Conservation (phyloP, 1,284 basidiomycete species). For the Phenoliferia sp. region DNA sequence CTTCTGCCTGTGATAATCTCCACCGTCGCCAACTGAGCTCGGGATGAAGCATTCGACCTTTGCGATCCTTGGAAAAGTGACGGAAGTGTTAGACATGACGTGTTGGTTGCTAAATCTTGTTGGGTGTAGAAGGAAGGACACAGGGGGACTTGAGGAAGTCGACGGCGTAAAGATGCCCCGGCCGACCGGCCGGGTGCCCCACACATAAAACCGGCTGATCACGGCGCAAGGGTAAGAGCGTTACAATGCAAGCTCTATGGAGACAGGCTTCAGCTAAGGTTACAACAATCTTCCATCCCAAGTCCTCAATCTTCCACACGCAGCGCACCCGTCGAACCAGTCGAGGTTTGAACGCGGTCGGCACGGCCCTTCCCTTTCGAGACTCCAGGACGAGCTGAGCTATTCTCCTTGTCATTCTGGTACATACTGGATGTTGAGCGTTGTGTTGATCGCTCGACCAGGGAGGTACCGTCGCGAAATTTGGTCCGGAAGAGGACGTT, state of each 20-base stretch:
- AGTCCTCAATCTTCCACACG: not conserved
- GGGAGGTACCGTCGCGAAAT: conserved; percentile 44
- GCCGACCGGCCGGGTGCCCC: no score
- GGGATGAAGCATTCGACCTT: conserved; percentile 48
- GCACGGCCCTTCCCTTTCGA: not conserved
- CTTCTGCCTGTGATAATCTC: conserved; percentile 51
- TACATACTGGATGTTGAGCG: conserved; percentile 27
- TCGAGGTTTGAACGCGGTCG: not conserved
- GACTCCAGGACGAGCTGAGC: not conserved
- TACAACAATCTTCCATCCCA: no score
- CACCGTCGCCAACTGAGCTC: conserved; percentile 46
- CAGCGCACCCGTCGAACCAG: not conserved
- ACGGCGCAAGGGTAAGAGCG: no score
- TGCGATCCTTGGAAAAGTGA: conserved; percentile 20
- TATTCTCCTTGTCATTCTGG: conserved; percentile 29
- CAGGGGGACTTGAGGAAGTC: not conserved
- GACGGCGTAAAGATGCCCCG: no score
- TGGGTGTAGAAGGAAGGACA: not conserved
- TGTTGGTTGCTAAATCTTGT: not conserved
- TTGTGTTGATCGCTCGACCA: conserved; percentile 38
- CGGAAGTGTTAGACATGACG: not conserved
- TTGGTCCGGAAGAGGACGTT: conserved; percentile 84
- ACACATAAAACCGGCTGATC: no score
- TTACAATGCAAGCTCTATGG: no score
- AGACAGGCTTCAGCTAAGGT: no score